Base-by-base conservation (phyloP, 2,329 filamentous ascomycete genomes). In the Leptographium flavum region DNA sequence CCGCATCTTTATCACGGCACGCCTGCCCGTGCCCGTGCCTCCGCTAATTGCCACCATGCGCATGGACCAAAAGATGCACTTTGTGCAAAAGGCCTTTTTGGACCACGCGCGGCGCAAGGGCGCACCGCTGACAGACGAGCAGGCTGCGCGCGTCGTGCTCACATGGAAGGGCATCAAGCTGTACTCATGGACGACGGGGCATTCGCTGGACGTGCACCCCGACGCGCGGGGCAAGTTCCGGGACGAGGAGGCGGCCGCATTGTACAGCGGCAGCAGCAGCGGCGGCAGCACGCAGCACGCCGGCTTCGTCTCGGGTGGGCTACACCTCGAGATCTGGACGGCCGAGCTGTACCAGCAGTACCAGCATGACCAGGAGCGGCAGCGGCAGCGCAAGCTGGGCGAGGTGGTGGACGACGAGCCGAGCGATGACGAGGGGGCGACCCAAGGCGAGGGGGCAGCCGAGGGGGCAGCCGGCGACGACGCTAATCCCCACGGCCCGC, bases 291-390 rank as follows among this genome's bases (percentile, higher is more conserved):
- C 17, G 9, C 36, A 39, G 19, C 14, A 45, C 3, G 15, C 45
- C 21, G 70, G 72, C 2, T 71, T 73, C 39, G 52, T 57, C 44
- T 60, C 67, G 3, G 70, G 73, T 23, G 69, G 71, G 22, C 71
- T 94, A n/a, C 73, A 82, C 52, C 70, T 94, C 50, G 80, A 88
- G 59, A 83, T 82, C 7, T 86, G 84, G 73, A 90, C 83, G 0
- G 67, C 76, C 8, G 76, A 82, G 11, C 60, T 74, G 2, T 81
- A 76, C 50, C 61, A 61, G 23, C 57, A 63, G 15, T 65, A 72
- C 55, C 64, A 71, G 51, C 62, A 63, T 43, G 63, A 67, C 28
- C 65, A 70, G 49, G 73, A 76, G 52, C 62, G 60, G 15, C 65
- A 67, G 47, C 65, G 67, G 14, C 62, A 59, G 28, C 60, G 65